These are phyloP conservation scores for Fusarium udum DNA, from an alignment of 2,329 filamentous ascomycete species.

Conservation along the genomic window DNA sequence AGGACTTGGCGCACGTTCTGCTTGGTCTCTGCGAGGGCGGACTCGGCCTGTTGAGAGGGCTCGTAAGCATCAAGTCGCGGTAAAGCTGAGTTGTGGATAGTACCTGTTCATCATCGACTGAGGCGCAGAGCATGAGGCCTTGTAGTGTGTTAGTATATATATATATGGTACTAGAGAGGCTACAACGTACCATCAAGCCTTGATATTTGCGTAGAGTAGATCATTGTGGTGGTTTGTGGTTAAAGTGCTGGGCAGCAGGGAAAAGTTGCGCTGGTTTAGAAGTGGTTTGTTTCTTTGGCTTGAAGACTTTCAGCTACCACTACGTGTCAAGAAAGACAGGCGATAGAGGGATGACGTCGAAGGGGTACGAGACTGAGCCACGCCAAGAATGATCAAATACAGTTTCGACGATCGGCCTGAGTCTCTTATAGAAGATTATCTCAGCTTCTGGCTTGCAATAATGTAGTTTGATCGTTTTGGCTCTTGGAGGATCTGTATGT, in stretches of 20 bases:
- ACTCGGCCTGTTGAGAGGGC: slow-evolving; percentile 61
- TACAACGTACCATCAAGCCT: slow-evolving; percentile 79
- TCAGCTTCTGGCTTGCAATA: background rate
- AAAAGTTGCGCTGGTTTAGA: slow-evolving; percentile 2
- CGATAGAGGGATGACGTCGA: slow-evolving; percentile 26
- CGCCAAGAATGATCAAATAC: background rate
- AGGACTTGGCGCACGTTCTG: slow-evolving; percentile 90
- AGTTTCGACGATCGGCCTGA: background rate
- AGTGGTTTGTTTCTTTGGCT: slow-evolving; percentile 20
- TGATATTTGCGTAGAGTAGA: slow-evolving; percentile 92
- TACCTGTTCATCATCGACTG: slow-evolving; percentile 88
- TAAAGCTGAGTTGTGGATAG: slow-evolving; percentile 32
- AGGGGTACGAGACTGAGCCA: slow-evolving; percentile 13
- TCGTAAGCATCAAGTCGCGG: background rate
- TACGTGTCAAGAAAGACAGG: slow-evolving; percentile 43
- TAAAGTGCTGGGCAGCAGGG: background rate
- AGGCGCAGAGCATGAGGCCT: slow-evolving; percentile 96
- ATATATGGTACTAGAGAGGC: background rate
- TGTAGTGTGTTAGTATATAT: slow-evolving; percentile 33
- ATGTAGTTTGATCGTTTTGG: background rate
- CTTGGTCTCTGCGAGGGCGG: slow-evolving; percentile 87
- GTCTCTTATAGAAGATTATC: background rate
- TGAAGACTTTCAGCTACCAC: slow-evolving; percentile 11
- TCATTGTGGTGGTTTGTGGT: slow-evolving; percentile 63
- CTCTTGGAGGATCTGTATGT: background rate